These are phyloP conservation scores for Lotus japonicus DNA, from an alignment of 306 rosid genomes.

Conservation along the genomic window DNA sequence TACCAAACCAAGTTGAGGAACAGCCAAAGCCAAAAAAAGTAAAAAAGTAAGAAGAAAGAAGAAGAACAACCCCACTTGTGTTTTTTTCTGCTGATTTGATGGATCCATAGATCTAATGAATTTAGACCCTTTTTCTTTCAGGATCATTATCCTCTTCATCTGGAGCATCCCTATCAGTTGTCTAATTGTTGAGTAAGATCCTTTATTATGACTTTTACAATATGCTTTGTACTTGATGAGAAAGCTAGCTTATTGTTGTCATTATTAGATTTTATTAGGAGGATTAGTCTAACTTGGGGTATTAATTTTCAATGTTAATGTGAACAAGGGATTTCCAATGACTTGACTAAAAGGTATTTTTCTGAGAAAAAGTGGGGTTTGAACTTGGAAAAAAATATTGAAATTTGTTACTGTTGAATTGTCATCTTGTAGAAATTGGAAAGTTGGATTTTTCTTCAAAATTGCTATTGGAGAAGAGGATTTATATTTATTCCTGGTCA, in stretches of 20 bases:
- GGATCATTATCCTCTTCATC: slow-evolving; percentile 42
- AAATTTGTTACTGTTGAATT: slow-evolving; percentile 7
- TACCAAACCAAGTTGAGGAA: background rate
- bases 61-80: slow-evolving; percentile 1
- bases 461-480: background rate
- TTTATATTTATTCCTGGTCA: slow-evolving; percentile 23
- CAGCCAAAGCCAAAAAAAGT: no score
- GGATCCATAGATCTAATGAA: slow-evolving; percentile 76
- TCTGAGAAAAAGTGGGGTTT: slow-evolving; percentile 33
- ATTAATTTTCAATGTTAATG: slow-evolving; percentile 42
- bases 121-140: slow-evolving; percentile 10
- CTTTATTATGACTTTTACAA: background rate
- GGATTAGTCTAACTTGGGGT: background rate
- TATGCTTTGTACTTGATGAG: background rate
- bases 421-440: slow-evolving; percentile 17
- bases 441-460: slow-evolving; percentile 7
- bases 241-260: slow-evolving; percentile 20
- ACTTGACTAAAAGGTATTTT: slow-evolving; percentile 36
- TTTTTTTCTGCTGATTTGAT: slow-evolving; percentile 22
- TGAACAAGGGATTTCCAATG: slow-evolving; percentile 29
- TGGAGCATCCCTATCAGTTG: slow-evolving; percentile 5
- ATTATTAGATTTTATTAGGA: slow-evolving; percentile 14
- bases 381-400: slow-evolving; percentile 22
- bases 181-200: slow-evolving; percentile 48
- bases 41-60: no score